Evolutionary conservation across 2,329 filamentous ascomycete species (phyloP).

Genomic region (Lachnellula cervina): DNA sequence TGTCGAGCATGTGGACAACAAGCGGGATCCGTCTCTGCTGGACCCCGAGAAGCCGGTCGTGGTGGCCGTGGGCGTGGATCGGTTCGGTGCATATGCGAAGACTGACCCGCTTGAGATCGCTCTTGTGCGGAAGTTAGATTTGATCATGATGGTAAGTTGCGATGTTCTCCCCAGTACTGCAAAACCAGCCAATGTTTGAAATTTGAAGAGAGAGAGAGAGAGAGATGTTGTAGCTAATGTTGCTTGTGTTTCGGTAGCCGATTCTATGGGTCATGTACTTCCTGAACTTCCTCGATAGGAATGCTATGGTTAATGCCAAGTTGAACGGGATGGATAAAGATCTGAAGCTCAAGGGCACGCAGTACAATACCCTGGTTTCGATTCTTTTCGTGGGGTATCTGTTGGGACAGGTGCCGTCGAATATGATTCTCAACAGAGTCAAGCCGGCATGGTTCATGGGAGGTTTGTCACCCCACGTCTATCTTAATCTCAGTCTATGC

Average conservation of each 20-base stretch:
- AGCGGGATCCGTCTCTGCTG: neutral
- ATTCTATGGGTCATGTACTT: constrained; percentile 27
- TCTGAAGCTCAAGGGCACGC: constrained; percentile 32
- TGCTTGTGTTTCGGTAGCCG: constrained; percentile 13
- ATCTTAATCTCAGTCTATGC: neutral
- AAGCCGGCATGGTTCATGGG: constrained; percentile 40
- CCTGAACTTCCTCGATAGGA: constrained; percentile 33
- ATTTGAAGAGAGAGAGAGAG: no score
- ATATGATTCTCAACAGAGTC: constrained; percentile 35
- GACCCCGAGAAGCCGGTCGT: neutral
- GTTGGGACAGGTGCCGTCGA: constrained; percentile 32
- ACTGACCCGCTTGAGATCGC: constrained; percentile 3
- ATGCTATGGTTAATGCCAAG: constrained; percentile 16
- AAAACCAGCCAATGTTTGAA: no score
- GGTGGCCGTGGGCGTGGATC: neutral
- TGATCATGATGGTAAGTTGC: constrained; percentile 1
- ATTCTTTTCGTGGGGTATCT: constrained; percentile 29
- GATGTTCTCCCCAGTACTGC: neutral
- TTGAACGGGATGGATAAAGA: constrained; percentile 14
- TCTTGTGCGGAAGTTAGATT: constrained; percentile 1
- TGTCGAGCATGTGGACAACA: constrained; percentile 3
- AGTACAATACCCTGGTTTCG: constrained; percentile 27
- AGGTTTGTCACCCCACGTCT: constrained; percentile 35
- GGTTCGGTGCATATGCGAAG: constrained; percentile 1
- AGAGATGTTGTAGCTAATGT: no score